Conservation (phyloP, 306 rosid species). For the Datisca glomerata region DNA sequence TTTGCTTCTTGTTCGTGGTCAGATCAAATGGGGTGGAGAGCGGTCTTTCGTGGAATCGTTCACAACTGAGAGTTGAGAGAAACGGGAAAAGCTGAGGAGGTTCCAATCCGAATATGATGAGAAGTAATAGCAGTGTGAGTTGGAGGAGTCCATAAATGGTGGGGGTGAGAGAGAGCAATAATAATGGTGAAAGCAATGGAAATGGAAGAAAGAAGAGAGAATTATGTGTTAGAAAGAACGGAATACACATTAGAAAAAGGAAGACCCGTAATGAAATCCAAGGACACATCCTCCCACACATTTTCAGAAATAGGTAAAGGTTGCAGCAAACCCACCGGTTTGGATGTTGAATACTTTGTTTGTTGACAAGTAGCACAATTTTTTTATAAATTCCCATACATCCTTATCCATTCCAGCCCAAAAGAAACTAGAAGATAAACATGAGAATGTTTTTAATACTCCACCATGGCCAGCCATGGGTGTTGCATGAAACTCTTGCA, state of each 20-base stretch:
- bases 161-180: slow-evolving; percentile 38
- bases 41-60: slow-evolving; percentile 76
- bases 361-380: not conserved
- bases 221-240: slow-evolving; percentile 67
- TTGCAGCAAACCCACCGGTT: not conserved
- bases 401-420: no score
- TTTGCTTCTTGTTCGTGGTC: no score
- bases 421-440: no score
- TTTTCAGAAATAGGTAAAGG: not conserved
- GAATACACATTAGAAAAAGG: not conserved
- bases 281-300: not conserved
- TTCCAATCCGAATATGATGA: slow-evolving; percentile 47
- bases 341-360: not conserved
- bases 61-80: no score
- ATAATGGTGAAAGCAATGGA: slow-evolving; percentile 35
- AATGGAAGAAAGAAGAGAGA: slow-evolving; percentile 55
- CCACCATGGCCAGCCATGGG: no score
- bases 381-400: not conserved
- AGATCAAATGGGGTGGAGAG: slow-evolving; percentile 59
- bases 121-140: slow-evolving; percentile 49
- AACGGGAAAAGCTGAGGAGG: slow-evolving; percentile 35
- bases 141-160: slow-evolving; percentile 23
- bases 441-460: no score
- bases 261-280: not conserved
- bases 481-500: no score